Evolutionary conservation across 2,329 filamentous ascomycete genomes (phyloP).

Genomic region (Cercospora brassicicola): DNA sequence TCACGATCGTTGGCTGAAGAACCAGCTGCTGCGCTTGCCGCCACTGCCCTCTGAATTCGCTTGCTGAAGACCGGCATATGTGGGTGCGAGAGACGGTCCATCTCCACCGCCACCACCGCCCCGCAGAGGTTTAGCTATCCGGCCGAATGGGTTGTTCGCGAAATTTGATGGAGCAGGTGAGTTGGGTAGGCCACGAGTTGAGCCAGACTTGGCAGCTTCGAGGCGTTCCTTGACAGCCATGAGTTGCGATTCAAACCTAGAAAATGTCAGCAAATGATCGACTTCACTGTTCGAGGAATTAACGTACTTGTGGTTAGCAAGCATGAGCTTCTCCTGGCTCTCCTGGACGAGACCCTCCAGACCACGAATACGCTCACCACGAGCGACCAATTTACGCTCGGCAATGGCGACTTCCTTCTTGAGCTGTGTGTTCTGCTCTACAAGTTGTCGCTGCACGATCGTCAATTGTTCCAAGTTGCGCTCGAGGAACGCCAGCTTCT

Average conservation of each 20-base stretch:
- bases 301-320: constrained; percentile 92
- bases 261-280: constrained; percentile 15
- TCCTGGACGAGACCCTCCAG: constrained; percentile 90
- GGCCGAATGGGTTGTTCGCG: constrained; percentile 69
- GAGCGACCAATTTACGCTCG: constrained; percentile 91
- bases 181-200: constrained; percentile 76
- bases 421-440: constrained; percentile 93
- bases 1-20: constrained; percentile 61
- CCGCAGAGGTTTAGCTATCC: constrained; percentile 66
- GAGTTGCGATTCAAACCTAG: constrained; percentile 94
- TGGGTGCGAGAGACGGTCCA: constrained; percentile 43
- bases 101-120: constrained; percentile 52
- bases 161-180: constrained; percentile 45
- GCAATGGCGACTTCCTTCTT: constrained; percentile 99
- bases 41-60: constrained; percentile 36
- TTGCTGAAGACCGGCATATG: constrained; percentile 46
- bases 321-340: constrained; percentile 96
- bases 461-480: constrained; percentile 97
- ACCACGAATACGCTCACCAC: constrained; percentile 95
- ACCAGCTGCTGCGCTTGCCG: constrained; percentile 69
- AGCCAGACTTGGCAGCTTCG: constrained; percentile 89
- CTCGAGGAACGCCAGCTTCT: constrained; percentile 99
- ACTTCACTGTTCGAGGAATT: background rate
- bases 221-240: constrained; percentile 96
- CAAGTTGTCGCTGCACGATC: constrained; percentile 92